Base-by-base conservation (phyloP, 768 basidiomycete genomes). In the Pulveroboletus sp. region DNA sequence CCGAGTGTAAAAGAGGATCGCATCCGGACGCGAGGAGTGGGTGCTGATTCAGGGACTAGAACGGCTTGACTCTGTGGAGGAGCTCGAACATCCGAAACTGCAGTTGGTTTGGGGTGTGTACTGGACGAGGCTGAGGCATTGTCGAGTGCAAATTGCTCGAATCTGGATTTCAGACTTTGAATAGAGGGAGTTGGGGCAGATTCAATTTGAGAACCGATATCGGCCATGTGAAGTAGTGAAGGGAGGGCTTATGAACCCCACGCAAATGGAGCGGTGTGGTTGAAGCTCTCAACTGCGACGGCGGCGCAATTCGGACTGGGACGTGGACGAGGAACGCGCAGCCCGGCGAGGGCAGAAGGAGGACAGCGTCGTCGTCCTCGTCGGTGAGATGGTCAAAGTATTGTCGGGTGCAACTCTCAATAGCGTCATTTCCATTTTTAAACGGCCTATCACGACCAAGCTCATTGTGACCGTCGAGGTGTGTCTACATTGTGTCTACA, bases 101-200 rank as follows among this genome's bases (percentile, higher is more conserved):
- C 40, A 6, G 24, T 43, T 30, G 51, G 43, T 38, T 49, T 61
- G 26, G 26, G 14, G 2, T 30, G 36, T n/a, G 13, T 6, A 46
- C 39, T 42, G 41, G 45, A 30, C 17, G 47, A 26, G 9, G 41
- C 5, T 17, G 55, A 49, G 51, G 60, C 53, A 11, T 73, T 67
- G 9, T 72, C 70, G 40, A 72, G 70, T 4, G 85, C 82, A 24
- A 87, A 69, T 57, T 81, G 77, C 62, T 90, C 87, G 60, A 89
- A 90, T 59, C 72, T 79, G 28, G 83, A 86, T 39, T 79, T 78
- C 15, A 90, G 72, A 52, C 76, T 86, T 65, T 77, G 83, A 46
- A 89, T 86, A 3, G 86, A 81, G 35, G 79, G 79, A 15, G 76
- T 71, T 33, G 82, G 74, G 4, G 69, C 72, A 17, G 77, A 75